Conservation (phyloP, 1,139 yeast genomes). For the Taphrina flavorubra region DNA sequence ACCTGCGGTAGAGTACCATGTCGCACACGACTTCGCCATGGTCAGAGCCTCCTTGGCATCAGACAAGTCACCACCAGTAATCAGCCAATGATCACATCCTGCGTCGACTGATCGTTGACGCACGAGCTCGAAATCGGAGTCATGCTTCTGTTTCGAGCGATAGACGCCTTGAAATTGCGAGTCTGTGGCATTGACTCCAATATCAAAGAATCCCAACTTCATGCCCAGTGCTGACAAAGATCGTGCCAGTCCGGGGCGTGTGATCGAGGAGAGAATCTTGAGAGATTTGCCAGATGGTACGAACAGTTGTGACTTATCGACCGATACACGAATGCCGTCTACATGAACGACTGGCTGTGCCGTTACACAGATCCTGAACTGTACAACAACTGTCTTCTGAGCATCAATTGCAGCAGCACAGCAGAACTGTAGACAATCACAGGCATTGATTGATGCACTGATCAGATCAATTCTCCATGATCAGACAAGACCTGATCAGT, state of each 20-base stretch:
- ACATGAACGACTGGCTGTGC: too few species aligned
- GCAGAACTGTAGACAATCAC: too few species aligned
- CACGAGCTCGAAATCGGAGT: constrained; percentile 67
- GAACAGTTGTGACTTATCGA: too few species aligned
- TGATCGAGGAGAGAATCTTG: too few species aligned
- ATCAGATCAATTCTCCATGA: not conserved
- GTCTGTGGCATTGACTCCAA: constrained; percentile 70
- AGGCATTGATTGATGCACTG: too few species aligned
- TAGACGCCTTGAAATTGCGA: constrained; percentile 83
- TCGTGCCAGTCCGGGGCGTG: too few species aligned
- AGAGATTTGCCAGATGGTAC: too few species aligned
- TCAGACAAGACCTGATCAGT: not conserved
- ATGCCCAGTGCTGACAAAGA: not conserved
- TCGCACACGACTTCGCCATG: constrained; percentile 53
- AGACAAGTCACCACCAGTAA: constrained; percentile 78
- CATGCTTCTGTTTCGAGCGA: constrained; percentile 71
- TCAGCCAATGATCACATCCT: constrained; percentile 70
- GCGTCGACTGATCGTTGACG: constrained; percentile 68
- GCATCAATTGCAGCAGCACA: too few species aligned
- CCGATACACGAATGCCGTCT: too few species aligned
- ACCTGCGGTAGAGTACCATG: constrained; percentile 72
- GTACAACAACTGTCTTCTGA: too few species aligned
- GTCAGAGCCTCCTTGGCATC: constrained; percentile 64
- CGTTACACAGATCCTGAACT: too few species aligned
- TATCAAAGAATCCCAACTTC: constrained; percentile 36